Percentiles rank a stretch among this genome's conserved stretches.
Evolutionary conservation across 805 yeast species (phyloP).

Genomic region (Lachancea kluyveri): DNA sequence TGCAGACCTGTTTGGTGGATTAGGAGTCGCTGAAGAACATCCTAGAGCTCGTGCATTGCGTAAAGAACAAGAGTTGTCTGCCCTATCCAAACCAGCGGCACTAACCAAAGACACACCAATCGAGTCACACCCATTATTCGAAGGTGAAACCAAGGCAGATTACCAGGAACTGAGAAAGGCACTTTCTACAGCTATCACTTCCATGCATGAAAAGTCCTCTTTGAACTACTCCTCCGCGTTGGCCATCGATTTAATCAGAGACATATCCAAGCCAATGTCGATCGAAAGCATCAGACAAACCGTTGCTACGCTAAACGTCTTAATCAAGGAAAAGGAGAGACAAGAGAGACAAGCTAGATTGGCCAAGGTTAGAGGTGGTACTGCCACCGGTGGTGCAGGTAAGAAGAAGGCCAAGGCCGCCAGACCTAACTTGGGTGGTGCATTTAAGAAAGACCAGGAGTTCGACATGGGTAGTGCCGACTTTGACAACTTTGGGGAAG

Average conservation of each 20-base stretch:
- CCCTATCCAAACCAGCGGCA: slow-evolving; percentile 18
- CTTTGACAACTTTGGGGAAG: slow-evolving; percentile 64
- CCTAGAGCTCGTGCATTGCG: slow-evolving; percentile 37
- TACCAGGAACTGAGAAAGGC: slow-evolving; percentile 73
- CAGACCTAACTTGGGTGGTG: slow-evolving; percentile 58
- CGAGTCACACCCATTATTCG: slow-evolving; percentile 73
- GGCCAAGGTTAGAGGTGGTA: slow-evolving; percentile 69
- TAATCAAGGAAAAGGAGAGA: slow-evolving; percentile 78
- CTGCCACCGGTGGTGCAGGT: slow-evolving; percentile 89
- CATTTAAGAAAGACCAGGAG: slow-evolving; percentile 58
- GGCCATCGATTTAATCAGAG: slow-evolving; percentile 82
- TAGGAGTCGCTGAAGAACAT: slow-evolving; percentile 45
- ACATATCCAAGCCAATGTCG: slow-evolving; percentile 71
- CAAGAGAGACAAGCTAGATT: slow-evolving; percentile 85
- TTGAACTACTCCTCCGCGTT: slow-evolving; percentile 67
- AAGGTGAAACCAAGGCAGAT: slow-evolving; percentile 74
- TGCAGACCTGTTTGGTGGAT: slow-evolving; percentile 80
- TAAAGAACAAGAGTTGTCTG: slow-evolving; percentile 32
- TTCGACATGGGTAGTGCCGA: slow-evolving; percentile 48
- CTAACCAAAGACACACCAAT: slow-evolving; percentile 49
- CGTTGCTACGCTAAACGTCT: slow-evolving; percentile 73
- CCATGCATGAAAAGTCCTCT: slow-evolving; percentile 53
- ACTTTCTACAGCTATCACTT: slow-evolving; percentile 52
- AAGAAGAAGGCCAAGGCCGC: slow-evolving; percentile 87
- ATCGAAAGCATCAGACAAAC: slow-evolving; percentile 83